A percentile compares a stretch with the other conserved stretches of the same genome.
These are phyloP conservation scores for Alternaria hordeiaustralica DNA, from an alignment of 2,329 filamentous ascomycete genomes.

Conservation along the genomic window DNA sequence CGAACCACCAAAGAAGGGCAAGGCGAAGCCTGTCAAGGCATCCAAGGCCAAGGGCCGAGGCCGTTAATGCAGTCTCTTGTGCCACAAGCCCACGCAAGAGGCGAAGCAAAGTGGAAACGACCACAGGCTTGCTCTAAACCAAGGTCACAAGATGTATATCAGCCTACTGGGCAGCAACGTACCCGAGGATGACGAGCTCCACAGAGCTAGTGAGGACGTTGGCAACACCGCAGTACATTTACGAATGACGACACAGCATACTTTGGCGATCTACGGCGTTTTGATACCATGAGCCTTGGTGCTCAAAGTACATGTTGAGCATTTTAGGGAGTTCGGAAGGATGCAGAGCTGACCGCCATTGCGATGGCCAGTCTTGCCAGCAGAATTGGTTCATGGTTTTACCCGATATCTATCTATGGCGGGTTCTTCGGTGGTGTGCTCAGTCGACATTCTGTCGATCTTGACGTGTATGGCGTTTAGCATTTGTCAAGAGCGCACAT, in stretches of 20 bases:
- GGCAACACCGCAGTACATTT: constrained; percentile 5
- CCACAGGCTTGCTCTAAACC: not conserved
- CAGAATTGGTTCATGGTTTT: not conserved
- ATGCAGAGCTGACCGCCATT: not conserved
- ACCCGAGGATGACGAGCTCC: not conserved
- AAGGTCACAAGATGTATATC: not conserved
- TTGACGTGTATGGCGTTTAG: not conserved
- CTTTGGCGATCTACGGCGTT: constrained; percentile 27
- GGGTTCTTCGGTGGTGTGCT: not conserved
- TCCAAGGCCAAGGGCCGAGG: constrained; percentile 36
- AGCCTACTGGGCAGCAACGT: not conserved
- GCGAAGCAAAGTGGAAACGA: not conserved
- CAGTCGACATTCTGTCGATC: not conserved
- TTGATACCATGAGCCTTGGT: constrained; percentile 25
- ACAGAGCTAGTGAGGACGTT: not conserved
- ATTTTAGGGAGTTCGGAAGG: constrained; percentile 24
- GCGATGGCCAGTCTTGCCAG: not conserved
- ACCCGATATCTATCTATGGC: not conserved
- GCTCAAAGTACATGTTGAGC: constrained; percentile 14
- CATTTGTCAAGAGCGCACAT: not conserved
- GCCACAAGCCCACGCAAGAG: constrained; percentile 4
- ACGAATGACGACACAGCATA: constrained; percentile 26
- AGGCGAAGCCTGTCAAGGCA: constrained; percentile 45
- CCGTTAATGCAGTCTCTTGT: constrained; percentile 18
- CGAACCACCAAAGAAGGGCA: constrained; percentile 57